phyloP scores from a whole-genome alignment of 768 basidiomycete genomes.

The Amanita thiersii region DNA sequence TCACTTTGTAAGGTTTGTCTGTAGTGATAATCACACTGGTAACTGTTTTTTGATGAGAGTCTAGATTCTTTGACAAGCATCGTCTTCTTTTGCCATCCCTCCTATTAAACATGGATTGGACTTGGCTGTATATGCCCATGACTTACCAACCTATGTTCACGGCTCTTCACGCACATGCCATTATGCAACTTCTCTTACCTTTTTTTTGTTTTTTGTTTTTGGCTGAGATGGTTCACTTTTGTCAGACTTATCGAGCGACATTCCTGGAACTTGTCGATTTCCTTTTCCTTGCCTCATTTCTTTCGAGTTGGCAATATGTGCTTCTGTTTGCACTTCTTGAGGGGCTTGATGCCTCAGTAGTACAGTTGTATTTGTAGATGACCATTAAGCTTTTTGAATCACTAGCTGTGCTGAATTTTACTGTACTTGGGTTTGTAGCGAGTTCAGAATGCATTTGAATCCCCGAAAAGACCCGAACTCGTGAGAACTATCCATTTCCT shows the following conservation, averaged over 20 bases:
- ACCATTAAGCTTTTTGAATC: background rate
- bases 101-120: background rate
- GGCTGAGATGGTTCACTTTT: background rate
- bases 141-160: background rate
- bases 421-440: background rate
- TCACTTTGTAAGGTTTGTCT: constrained; percentile 30
- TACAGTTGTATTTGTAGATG: constrained; percentile 26
- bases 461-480: constrained; percentile 2
- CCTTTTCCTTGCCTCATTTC: too few relatives aligned
- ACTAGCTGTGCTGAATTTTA: background rate
- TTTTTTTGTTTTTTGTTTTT: constrained; percentile 1
- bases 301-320: too few relatives aligned
- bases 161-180: constrained; percentile 1
- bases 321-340: background rate
- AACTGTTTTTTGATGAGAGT: background rate
- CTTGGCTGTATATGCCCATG: too few relatives aligned
- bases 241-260: too few relatives aligned
- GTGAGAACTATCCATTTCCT: background rate
- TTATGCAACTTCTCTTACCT: background rate
- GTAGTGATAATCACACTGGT: background rate
- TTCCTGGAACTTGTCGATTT: too few relatives aligned
- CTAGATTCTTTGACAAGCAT: background rate
- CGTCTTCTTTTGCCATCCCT: background rate
- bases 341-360: constrained; percentile 14
- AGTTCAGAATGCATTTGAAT: too few relatives aligned